phyloP scores from a whole-genome alignment of 768 basidiomycete species.

The Boletus reticulatus region DNA sequence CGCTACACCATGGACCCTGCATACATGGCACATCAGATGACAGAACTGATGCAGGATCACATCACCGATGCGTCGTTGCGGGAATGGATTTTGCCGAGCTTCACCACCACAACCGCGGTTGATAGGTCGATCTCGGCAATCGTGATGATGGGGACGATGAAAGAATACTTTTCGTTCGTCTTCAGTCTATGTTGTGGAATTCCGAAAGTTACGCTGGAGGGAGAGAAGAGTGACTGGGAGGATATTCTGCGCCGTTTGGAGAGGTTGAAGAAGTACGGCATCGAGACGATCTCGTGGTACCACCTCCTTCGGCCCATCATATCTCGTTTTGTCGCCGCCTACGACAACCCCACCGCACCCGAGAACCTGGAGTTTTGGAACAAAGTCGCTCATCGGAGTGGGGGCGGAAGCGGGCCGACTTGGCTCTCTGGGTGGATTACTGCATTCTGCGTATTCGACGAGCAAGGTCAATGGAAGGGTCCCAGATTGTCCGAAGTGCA shows the following conservation, averaged over 20 bases:
- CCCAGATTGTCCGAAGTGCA: neutral
- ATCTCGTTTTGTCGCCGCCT: neutral
- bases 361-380: neutral
- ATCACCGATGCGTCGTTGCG: conserved; percentile 23
- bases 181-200: neutral
- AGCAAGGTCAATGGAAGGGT: neutral
- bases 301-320: conserved; percentile 28
- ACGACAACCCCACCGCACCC: neutral
- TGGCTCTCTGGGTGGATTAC: neutral
- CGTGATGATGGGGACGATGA: conserved; percentile 31
- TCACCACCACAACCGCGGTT: conserved; percentile 34
- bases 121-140: conserved; percentile 35
- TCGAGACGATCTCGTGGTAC: conserved; percentile 22
- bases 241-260: conserved; percentile 34
- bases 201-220: neutral
- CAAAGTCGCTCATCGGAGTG: neutral
- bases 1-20: conserved; percentile 29
- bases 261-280: conserved; percentile 32
- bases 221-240: conserved; percentile 32
- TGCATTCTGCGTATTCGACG: neutral
- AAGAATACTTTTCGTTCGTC: conserved; percentile 32
- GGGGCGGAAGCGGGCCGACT: neutral
- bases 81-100: neutral
- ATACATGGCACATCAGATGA: conserved; percentile 3
- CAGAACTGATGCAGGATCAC: conserved; percentile 1